phyloP scores from a whole-genome alignment of 768 basidiomycete species.

The Lactarius tabidus region DNA sequence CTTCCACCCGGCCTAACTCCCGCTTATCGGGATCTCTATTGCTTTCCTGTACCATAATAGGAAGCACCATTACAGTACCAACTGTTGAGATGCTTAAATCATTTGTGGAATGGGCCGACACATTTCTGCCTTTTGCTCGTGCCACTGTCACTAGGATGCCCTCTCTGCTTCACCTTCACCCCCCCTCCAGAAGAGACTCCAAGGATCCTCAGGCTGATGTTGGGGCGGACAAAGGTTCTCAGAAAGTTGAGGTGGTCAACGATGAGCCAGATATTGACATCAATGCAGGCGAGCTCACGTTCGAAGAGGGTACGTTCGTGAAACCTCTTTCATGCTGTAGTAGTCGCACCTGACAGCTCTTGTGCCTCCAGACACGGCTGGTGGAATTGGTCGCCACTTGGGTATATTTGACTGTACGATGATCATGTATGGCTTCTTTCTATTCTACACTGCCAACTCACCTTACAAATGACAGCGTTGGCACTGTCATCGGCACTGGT shows the following conservation, averaged over 20 bases:
- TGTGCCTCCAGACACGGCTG: constrained; percentile 40
- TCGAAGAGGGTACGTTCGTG: constrained; percentile 45
- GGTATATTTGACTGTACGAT: constrained; percentile 56
- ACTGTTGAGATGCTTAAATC: not conserved
- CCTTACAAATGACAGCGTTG: constrained; percentile 35
- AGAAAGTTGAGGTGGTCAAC: not conserved
- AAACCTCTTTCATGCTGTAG: not conserved
- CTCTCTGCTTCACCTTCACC: not conserved
- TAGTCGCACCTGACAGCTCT: not conserved
- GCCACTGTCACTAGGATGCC: not conserved
- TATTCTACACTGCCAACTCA: not conserved
- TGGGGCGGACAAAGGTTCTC: not conserved
- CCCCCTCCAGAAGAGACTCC: not conserved
- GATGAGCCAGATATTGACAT: constrained; percentile 18
- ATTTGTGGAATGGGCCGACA: not conserved
- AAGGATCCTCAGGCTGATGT: not conserved
- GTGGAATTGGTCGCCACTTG: constrained; percentile 55
- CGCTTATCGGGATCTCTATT: too few species aligned
- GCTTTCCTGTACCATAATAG: too few species aligned
- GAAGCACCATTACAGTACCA: too few species aligned
- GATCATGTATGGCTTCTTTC: constrained; percentile 37
- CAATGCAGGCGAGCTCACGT: constrained; percentile 43
- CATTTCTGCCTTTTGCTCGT: not conserved
- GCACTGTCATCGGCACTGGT: constrained; percentile 59
- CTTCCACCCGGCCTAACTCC: not conserved